phyloP scores from a whole-genome alignment of 306 rosid genomes.

The Rosa persica region DNA sequence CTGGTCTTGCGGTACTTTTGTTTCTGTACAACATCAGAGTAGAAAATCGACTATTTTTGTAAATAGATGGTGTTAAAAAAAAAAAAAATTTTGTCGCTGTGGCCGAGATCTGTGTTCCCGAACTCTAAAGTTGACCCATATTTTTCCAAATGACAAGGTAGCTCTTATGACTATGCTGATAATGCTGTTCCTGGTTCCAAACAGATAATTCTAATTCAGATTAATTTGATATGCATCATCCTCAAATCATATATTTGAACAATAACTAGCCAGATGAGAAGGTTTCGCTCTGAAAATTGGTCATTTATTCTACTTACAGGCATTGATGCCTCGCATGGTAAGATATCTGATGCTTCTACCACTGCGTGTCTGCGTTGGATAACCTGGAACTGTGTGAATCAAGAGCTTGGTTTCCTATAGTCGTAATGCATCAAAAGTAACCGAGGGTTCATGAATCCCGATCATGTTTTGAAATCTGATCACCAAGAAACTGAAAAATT shows the following conservation, averaged over 20 bases:
- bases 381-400: too few species aligned
- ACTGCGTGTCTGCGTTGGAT: too few species aligned
- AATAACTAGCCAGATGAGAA: neutral
- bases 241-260: neutral
- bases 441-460: neutral
- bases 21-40: slow-evolving; percentile 5
- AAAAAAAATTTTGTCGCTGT: neutral
- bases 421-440: neutral
- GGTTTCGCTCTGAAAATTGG: neutral
- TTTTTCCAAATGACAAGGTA: neutral
- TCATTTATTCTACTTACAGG: neutral
- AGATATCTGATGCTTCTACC: neutral
- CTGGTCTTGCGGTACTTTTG: neutral
- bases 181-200: neutral
- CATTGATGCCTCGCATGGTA: too few species aligned
- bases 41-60: slow-evolving; percentile 4
- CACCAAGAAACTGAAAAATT: too few species aligned
- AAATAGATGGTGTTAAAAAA: slow-evolving; percentile 18
- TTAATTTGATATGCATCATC: neutral
- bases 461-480: neutral
- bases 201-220: neutral
- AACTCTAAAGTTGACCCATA: neutral
- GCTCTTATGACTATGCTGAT: neutral
- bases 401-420: neutral
- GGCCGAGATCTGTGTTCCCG: neutral